These are phyloP conservation scores for Chaetoceros tenuissimus DNA, from an alignment of 108 stramenopile genomes.

Conservation along the genomic window DNA sequence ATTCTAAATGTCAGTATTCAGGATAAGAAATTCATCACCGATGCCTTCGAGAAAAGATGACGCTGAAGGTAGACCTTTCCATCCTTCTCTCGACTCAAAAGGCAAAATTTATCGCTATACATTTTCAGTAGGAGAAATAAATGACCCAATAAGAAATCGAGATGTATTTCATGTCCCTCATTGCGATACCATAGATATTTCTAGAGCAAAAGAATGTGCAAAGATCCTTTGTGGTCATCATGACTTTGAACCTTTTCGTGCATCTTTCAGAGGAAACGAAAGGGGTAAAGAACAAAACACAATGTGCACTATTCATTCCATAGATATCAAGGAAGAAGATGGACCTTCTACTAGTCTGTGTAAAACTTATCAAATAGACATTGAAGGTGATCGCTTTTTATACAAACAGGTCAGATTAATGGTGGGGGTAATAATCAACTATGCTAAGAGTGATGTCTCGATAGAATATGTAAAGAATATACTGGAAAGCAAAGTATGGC, in stretches of 20 bases:
- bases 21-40: slow-evolving; percentile 1
- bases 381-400: slow-evolving; percentile 71
- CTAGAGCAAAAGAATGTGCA: slow-evolving; percentile 1
- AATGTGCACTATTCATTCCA: slow-evolving; percentile 26
- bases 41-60: not conserved
- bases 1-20: slow-evolving; percentile 1
- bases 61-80: slow-evolving; percentile 34
- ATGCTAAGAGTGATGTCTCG: slow-evolving; percentile 35
- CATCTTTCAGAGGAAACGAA: slow-evolving; percentile 50
- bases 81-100: slow-evolving; percentile 53
- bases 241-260: slow-evolving; percentile 67
- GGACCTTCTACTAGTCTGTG: slow-evolving; percentile 3
- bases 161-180: not conserved
- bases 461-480: slow-evolving; percentile 34
- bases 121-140: slow-evolving; percentile 43
- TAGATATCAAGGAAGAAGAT: not conserved
- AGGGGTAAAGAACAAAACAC: slow-evolving; percentile 28
- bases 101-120: slow-evolving; percentile 65
- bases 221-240: slow-evolving; percentile 24
- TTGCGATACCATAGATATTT: not conserved
- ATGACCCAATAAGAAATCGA: slow-evolving; percentile 37
- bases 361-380: slow-evolving; percentile 28
- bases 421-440: slow-evolving; percentile 65
- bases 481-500: slow-evolving; percentile 11
- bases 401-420: slow-evolving; percentile 79